Base-by-base conservation (phyloP, 75 land plant genomes). In the Adiantum capillusveneris region DNA sequence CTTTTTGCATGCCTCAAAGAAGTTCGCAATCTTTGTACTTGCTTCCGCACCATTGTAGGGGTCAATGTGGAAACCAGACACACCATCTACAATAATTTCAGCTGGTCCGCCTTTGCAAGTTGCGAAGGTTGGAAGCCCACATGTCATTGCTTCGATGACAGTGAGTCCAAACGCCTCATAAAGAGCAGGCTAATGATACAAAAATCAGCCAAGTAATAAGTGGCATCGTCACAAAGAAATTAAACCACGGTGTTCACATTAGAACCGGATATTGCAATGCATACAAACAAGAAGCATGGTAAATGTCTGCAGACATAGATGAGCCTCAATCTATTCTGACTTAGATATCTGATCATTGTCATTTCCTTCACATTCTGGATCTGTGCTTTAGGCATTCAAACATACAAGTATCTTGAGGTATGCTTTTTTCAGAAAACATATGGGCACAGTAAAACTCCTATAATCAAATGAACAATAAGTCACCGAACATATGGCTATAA, bases 131-230 rank as follows among this genome's bases (percentile, higher is more conserved):
- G 98, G 98, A 17, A 94, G 65, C 0, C 96, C 96, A 62, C 96
- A 90, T 51, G 85, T 86, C 98, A 94, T 94, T 1, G 98, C 98
- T 59, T 94, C 98, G n/a, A 94, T 81, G 11, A 94, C 98, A 2
- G 98, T 94, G 16, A 94, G 75, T 0, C 98, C 98, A 68, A 94
- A 94, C 7, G 85, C 98, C 52, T 94, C 98, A 65, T 90, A 94
- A 13, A 94, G 58, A 46, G 98, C 98, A 73, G 98, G 98, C 84
- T 94, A 9, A 34, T 9, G 9, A 5, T 34, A 3, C 37, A 34
- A n/a, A n/a, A n/a, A n/a, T n/a, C n/a, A n/a, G n/a, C n/a, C n/a
- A n/a, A n/a, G 73, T 53, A 28, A 11, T 34, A 58, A 48, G 11
- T 18, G 6, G 11, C 51, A 48, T 16, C 13, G 13, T 19, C 51